These are phyloP conservation scores for Urtica urens DNA, from an alignment of 306 rosid genomes.

Conservation along the genomic window DNA sequence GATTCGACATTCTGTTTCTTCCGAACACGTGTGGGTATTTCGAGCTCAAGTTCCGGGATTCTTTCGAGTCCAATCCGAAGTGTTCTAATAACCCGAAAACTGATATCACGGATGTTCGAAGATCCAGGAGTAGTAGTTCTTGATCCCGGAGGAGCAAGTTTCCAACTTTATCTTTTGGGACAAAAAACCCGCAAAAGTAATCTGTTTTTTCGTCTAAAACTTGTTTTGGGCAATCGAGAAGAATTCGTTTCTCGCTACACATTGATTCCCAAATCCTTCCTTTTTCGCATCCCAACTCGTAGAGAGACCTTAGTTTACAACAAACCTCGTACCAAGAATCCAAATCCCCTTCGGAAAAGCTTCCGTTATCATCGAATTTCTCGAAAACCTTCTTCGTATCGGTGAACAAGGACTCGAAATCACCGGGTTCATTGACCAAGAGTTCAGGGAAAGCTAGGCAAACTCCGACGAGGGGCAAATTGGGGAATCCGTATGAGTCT, in stretches of 20 bases:
- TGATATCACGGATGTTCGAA: slow-evolving; percentile 32
- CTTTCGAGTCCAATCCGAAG: slow-evolving; percentile 33
- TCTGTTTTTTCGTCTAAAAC: slow-evolving; percentile 26
- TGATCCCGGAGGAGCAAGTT: slow-evolving; percentile 34
- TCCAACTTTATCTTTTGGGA: slow-evolving; percentile 33
- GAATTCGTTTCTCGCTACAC: slow-evolving; percentile 28
- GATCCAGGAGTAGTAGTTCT: slow-evolving; percentile 36
- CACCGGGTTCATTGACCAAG: slow-evolving; percentile 27
- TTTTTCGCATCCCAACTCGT: slow-evolving; percentile 37
- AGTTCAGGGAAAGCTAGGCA: slow-evolving; percentile 62
- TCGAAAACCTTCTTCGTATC: slow-evolving; percentile 34
- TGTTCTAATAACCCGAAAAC: slow-evolving; percentile 46
- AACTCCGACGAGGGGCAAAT: slow-evolving; percentile 39
- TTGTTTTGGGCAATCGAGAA: slow-evolving; percentile 42
- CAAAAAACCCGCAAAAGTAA: slow-evolving; percentile 48
- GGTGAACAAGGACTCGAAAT: slow-evolving; percentile 28
- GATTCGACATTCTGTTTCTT: slow-evolving; percentile 42
- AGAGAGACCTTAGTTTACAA: slow-evolving; percentile 49
- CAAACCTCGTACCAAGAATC: slow-evolving; percentile 46
- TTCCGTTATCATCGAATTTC: slow-evolving; percentile 35
- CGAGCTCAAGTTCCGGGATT: background rate
- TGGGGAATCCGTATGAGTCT: slow-evolving; percentile 34
- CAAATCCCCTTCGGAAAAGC: slow-evolving; percentile 40
- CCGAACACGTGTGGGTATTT: slow-evolving; percentile 40
- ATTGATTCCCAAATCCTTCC: slow-evolving; percentile 28